Evolutionary conservation across 306 rosid genomes (phyloP), one percentile per base, ranked within the genome.

Genomic region (Gillenia trifoliata): DNA sequence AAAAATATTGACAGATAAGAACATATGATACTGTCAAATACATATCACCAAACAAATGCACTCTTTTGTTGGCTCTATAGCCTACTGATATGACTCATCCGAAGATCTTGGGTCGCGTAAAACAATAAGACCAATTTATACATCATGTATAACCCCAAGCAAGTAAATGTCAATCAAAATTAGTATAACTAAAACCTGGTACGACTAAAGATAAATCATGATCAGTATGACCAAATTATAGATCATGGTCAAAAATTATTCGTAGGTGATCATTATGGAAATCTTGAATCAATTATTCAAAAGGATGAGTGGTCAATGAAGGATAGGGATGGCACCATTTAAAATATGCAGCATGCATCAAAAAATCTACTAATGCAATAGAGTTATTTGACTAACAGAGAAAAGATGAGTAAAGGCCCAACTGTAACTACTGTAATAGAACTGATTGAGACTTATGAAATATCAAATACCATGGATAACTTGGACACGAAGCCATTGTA

Each of bases 1-100:
- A 10, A 3, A 78, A 16, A 15, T 75, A 79, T 30, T 45, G 36
- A 9, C 12, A 74, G 30, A 69, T 41, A 73, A 38, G 10, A 73
- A 34, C 17, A 54, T 5, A 33, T 71, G 75, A 59, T 30, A 25
- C 9, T 71, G 30, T 49, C 36, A 75, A 72, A 40, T 25, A 71
- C 23, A 52, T 56, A 26, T 23, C 7, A 15, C 22, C 45, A 38
- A 7, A 54, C 15, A 56, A 38, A n/a, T 33, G 1, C 31, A 52
- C 12, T 34, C 30, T 29, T 28, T 11, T 30, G 45, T 68, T 50
- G 47, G 38, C 30, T 29, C 38, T 31, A 2, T 19, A 49, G 29
- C 19, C 43, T 29, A 59, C 64, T 25, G 16, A n/a, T 68, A 23
- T 67, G 71, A 45, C 36, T 41, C 29, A 7, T 25, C 63, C 6